These are phyloP conservation scores for Yarrowia sp. DNA, from an alignment of 805 yeast species.

Conservation along the genomic window DNA sequence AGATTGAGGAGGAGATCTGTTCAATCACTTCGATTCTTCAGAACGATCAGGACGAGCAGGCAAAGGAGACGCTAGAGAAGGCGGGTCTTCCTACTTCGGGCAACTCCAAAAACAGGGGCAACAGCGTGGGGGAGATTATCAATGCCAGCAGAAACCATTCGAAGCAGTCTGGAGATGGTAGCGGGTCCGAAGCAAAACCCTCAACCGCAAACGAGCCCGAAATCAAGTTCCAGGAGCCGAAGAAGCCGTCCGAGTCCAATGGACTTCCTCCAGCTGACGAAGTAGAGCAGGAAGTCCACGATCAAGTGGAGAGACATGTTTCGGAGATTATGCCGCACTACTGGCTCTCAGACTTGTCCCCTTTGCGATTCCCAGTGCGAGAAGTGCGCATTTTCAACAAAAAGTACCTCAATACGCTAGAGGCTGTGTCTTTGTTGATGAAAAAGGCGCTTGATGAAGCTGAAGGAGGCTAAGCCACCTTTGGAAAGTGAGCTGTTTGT, in stretches of 20 bases:
- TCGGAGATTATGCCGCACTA: conserved; percentile 27
- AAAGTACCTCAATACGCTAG: conserved; percentile 29
- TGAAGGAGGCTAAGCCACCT: neutral
- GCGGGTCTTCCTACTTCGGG: neutral
- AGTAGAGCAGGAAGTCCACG: neutral
- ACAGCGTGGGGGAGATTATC: neutral
- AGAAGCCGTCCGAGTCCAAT: neutral
- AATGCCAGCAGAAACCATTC: neutral
- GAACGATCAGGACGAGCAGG: conserved; percentile 1
- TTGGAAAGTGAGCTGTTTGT: no score
- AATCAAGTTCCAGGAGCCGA: conserved; percentile 52
- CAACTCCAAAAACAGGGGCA: neutral
- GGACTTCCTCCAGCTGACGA: no score
- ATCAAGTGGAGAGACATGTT: neutral
- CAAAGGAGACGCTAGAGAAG: neutral
- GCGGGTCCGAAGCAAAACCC: no score
- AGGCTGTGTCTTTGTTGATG: conserved; percentile 16
- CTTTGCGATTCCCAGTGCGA: conserved; percentile 63
- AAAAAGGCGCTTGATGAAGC: neutral
- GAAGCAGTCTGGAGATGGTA: neutral
- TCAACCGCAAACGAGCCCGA: conserved; percentile 23
- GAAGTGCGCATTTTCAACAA: conserved; percentile 58
- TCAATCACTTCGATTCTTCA: neutral
- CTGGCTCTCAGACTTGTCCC: conserved; percentile 68
- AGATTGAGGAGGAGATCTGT: neutral